Base-by-base conservation (phyloP, 768 basidiomycete species). In the Lepiota subincarnata region DNA sequence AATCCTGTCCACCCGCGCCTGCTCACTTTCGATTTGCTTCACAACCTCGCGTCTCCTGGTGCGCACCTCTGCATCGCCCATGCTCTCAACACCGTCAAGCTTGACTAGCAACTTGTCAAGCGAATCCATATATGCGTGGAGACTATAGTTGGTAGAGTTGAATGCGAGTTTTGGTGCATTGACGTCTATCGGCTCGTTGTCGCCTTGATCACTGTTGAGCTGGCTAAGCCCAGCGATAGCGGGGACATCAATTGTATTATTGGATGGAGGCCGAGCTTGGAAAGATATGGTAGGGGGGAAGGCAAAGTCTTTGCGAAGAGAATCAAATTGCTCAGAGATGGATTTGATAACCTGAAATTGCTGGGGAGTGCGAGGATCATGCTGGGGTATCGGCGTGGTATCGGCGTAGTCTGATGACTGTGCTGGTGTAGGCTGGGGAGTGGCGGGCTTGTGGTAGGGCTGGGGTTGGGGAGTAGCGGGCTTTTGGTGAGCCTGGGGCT, bases 81-180 rank as follows among this genome's bases (percentile, higher is more conserved):
- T 77, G 58, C 82, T 86, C 59, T 87, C 80, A 18, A 91, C 76
- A 0, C 76, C 81, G 59, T 91, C 89, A 10, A 91, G 78, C 57
- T 75, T 74, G 42, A 78, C 74, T n/a, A 91, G 72, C 11, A 91
- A 67, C 37, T 79, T 79, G 51, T 78, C 78, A 31, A 90, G 73
- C 41, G 74, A 70, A 59, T 89, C 81, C n/a, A 74, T 69, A 65
- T 89, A 84, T 12, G 69, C 73, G 66, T 84, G 83, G 18, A 89
- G 66, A 0, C 78, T 65, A 16, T 76, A 81, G 64, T 91, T 90
- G 40, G 63, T 70, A 1, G 76, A 67, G 6, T 83, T 82, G 69
- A 76, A 91, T 3, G 82, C 80, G 34, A 91, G 76, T 62, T 77
- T 77, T 36, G 48, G 55, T 7, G 43, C 47, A 38, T 53, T 48